A percentile compares a stretch with the other conserved stretches of the same genome.
Conservation (phyloP, 768 basidiomycete species). For the Ramaria sp. region DNA sequence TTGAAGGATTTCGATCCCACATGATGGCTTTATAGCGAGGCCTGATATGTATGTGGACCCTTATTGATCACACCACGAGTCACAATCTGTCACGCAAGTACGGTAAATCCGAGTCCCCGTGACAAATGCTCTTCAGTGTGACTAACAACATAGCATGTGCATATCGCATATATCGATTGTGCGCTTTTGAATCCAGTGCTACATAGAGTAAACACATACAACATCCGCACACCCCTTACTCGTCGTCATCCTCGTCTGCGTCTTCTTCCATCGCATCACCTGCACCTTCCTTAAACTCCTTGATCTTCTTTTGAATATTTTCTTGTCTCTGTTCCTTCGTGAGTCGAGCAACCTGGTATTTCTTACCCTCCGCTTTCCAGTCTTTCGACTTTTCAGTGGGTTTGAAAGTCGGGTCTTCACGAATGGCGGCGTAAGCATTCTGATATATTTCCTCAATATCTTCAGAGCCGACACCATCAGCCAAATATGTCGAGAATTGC, state of each 20-base stretch:
- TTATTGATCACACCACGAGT: not conserved
- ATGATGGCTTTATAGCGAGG: not conserved
- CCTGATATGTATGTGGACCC: not conserved
- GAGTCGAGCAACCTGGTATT: conserved; percentile 59
- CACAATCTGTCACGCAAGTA: not conserved
- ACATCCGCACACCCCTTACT: not conserved
- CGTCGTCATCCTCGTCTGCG: conserved; percentile 56
- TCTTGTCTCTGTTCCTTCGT: conserved; percentile 68
- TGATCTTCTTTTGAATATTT: conserved; percentile 80
- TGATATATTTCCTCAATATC: conserved; percentile 96
- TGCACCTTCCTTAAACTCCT: conserved; percentile 70
- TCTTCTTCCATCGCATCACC: conserved; percentile 29
- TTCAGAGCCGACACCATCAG: conserved; percentile 89
- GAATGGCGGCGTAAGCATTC: conserved; percentile 89
- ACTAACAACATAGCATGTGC: not conserved
- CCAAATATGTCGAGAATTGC: conserved; percentile 92
- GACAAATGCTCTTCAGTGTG: too few species aligned
- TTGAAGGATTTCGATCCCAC: not conserved
- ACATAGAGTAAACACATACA: not conserved
- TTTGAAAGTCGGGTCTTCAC: conserved; percentile 87
- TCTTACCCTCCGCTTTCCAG: conserved; percentile 81
- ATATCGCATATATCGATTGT: not conserved
- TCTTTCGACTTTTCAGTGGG: conserved; percentile 81
- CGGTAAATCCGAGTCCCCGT: too few species aligned
- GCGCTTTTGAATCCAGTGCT: not conserved